Conservation (phyloP, 345 rosid species). For the Eucalyptus guilfoylei region DNA sequence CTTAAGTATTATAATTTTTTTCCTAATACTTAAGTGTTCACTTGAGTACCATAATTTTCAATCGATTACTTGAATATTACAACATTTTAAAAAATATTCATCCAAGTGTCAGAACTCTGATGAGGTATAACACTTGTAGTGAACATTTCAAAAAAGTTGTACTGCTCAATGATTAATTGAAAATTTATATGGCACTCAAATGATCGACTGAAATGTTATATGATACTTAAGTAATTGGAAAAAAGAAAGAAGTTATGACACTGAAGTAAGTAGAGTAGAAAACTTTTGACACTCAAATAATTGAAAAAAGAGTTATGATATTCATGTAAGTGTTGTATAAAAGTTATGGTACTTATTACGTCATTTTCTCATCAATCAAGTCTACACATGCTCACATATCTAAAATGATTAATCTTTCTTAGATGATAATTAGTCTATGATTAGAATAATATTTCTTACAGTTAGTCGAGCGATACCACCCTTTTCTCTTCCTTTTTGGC, state of each 20-base stretch:
- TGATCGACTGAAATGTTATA: no score
- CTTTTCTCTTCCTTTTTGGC: background rate
- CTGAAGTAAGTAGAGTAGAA: background rate
- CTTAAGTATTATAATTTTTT: background rate
- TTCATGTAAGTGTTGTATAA: no score
- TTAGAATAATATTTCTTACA: background rate
- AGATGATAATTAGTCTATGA: background rate
- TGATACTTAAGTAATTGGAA: background rate
- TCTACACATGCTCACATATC: background rate
- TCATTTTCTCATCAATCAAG: background rate
- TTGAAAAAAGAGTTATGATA: no score
- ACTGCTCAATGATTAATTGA: background rate
- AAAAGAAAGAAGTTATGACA: no score
- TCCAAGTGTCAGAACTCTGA: accelerated
- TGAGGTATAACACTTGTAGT: background rate
- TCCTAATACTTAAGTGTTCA: no score
- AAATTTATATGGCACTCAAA: background rate
- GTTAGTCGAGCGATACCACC: background rate
- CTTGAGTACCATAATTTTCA: background rate
- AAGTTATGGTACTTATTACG: no score
- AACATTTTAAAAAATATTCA: no score
- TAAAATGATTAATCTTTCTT: background rate
- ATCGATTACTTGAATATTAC: background rate
- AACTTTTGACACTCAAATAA: background rate
- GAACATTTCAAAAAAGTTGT: no score